Percentiles rank a stretch among this genome's conserved stretches.
phyloP scores from a whole-genome alignment of 2,329 filamentous ascomycete species.

The Graphilbum ipis-grandicollis region DNA sequence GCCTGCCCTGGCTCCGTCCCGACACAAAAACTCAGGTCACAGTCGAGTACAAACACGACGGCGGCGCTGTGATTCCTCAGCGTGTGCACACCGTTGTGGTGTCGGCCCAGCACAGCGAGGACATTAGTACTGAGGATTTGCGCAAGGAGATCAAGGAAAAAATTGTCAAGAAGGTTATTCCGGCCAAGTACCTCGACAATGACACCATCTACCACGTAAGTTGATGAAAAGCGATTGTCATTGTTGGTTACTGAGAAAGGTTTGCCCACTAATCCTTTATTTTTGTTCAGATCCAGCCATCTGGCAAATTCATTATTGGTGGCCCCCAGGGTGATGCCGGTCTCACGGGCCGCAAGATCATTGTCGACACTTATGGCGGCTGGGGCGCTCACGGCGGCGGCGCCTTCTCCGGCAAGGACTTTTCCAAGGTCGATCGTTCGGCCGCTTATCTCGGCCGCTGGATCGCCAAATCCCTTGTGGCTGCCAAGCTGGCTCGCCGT shows the following conservation, averaged over 20 bases:
- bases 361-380: slow-evolving; percentile 98
- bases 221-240: too few relatives aligned
- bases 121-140: slow-evolving; percentile 79
- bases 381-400: slow-evolving; percentile 99
- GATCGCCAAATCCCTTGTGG: slow-evolving; percentile 96
- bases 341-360: slow-evolving; percentile 97
- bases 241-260: too few relatives aligned
- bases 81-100: slow-evolving; percentile 95
- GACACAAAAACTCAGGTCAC: slow-evolving; percentile 99
- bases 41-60: slow-evolving; percentile 94
- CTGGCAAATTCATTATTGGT: slow-evolving; percentile 96
- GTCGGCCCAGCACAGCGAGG: slow-evolving; percentile 81
- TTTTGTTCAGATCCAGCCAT: slow-evolving; percentile 67
- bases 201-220: slow-evolving; percentile 82
- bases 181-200: slow-evolving; percentile 78
- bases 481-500: slow-evolving; percentile 76
- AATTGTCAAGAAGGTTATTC: slow-evolving; percentile 92
- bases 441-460: slow-evolving; percentile 94
- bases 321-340: slow-evolving; percentile 97
- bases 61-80: slow-evolving; percentile 78
- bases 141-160: slow-evolving; percentile 93
- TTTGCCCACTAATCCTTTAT: too few relatives aligned
- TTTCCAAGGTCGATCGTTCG: slow-evolving; percentile 99
- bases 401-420: slow-evolving; percentile 99
- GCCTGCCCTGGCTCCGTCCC: slow-evolving; percentile 83